Percentiles rank a stretch among this genome's conserved stretches.
These are phyloP conservation scores for Fusarium sp. DNA, from an alignment of 2,329 filamentous ascomycete genomes.

Conservation along the genomic window DNA sequence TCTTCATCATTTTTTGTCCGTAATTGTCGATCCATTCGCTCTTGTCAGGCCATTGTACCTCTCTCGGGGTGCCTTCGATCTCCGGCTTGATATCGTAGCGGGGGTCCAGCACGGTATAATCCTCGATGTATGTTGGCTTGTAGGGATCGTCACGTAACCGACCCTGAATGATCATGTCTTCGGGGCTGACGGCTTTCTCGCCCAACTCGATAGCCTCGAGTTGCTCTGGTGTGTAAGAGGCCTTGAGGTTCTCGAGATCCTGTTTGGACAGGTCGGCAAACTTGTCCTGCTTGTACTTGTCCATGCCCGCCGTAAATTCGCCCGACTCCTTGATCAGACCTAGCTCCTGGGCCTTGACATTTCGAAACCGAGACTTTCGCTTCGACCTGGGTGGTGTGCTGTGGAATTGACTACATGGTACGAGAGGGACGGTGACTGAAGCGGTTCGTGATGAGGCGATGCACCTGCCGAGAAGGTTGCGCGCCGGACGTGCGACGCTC, in stretches of 20 bases:
- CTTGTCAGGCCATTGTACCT: conserved; percentile 66
- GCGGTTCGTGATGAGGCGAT: conserved; percentile 49
- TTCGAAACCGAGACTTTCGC: conserved; percentile 62
- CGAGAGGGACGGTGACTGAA: conserved; percentile 33
- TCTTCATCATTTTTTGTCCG: conserved; percentile 55
- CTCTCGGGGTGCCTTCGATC: conserved; percentile 58
- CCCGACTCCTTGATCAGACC: conserved; percentile 54
- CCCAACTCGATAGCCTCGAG: conserved; percentile 82
- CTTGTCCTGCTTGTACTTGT: conserved; percentile 55
- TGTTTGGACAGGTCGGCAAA: conserved; percentile 73
- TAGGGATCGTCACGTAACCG: conserved; percentile 77
- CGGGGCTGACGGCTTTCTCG: conserved; percentile 77
- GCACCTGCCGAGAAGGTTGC: conserved; percentile 63
- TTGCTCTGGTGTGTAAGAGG: conserved; percentile 83
- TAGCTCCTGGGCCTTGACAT: conserved; percentile 61
- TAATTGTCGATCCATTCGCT: conserved; percentile 69
- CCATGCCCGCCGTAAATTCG: conserved; percentile 49
- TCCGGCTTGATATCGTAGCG: conserved; percentile 76
- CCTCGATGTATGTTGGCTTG: conserved; percentile 80
- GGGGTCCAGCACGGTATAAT: conserved; percentile 80
- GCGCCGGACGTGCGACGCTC: conserved; percentile 65
- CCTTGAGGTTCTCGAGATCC: conserved; percentile 69
- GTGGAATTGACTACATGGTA: conserved; percentile 59
- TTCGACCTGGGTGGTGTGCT: conserved; percentile 58
- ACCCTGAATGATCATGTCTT: conserved; percentile 79